Conservation (phyloP, 139 green algal species). For the Micractinium conductrix region DNA sequence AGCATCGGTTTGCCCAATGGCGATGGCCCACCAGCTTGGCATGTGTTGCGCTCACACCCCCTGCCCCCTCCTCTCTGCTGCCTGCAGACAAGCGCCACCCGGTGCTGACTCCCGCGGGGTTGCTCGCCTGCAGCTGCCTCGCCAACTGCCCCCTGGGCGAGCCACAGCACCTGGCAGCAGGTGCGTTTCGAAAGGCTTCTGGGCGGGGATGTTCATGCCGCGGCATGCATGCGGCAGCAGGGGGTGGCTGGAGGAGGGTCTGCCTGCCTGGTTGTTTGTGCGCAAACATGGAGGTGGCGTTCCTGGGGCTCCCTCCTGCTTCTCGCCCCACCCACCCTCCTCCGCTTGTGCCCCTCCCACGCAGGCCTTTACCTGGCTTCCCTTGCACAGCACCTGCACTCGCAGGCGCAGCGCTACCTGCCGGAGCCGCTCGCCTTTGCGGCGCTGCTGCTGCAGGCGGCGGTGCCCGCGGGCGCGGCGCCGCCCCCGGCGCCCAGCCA, state of each 20-base stretch:
- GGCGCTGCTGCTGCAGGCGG: slow-evolving; percentile 43
- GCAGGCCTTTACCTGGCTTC: slow-evolving; percentile 47
- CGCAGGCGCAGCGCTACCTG: slow-evolving; percentile 54
- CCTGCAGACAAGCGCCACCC: slow-evolving; percentile 81
- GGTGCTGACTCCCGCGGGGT: slow-evolving; percentile 75
- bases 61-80: too few species aligned
- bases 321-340: neutral
- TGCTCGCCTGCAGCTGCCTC: slow-evolving; percentile 66
- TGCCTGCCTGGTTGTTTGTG: too few species aligned
- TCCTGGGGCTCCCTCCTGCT: neutral
- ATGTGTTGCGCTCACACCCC: too few species aligned
- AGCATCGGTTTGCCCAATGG: too few species aligned
- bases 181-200: neutral
- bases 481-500: slow-evolving; percentile 4
- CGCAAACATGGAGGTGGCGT: neutral
- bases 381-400: slow-evolving; percentile 56
- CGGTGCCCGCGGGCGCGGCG: neutral
- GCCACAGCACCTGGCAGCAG: slow-evolving; percentile 46
- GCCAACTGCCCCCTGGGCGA: slow-evolving; percentile 60
- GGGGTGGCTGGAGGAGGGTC: neutral
- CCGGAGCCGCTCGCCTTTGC: slow-evolving; percentile 77
- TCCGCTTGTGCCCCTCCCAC: neutral
- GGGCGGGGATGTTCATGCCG: neutral
- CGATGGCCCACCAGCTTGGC: too few species aligned
- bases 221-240: too few species aligned